phyloP scores from a whole-genome alignment of 345 rosid genomes.

The Chamaenerion angustifolium region DNA sequence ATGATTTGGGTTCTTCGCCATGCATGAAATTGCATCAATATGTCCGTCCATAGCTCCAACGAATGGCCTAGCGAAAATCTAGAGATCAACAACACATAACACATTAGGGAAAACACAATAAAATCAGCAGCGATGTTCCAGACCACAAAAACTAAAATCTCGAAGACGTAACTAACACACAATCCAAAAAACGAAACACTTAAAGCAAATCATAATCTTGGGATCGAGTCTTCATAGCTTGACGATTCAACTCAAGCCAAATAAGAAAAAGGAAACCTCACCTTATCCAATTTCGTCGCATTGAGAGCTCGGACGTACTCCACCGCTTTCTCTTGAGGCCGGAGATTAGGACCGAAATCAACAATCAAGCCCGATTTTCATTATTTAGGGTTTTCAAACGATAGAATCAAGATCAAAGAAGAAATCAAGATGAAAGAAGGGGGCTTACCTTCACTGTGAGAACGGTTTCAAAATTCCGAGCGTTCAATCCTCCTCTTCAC shows the following conservation, averaged over 20 bases:
- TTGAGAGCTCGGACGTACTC: constrained; percentile 82
- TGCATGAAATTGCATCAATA: constrained; percentile 65
- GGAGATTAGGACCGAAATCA: constrained; percentile 67
- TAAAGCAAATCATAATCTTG: neutral
- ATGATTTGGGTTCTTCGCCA: constrained; percentile 91
- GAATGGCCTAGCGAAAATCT: constrained; percentile 92
- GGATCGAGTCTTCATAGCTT: too few species aligned
- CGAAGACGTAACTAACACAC: too few species aligned
- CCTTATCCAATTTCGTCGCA: constrained; percentile 94
- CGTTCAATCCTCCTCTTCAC: too few species aligned
- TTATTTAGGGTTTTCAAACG: too few species aligned
- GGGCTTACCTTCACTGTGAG: too few species aligned
- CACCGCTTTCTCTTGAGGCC: constrained; percentile 71
- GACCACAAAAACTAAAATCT: neutral
- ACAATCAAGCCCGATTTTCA: too few species aligned
- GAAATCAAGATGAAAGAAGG: too few species aligned
- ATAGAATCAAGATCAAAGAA: too few species aligned
- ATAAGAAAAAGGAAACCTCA: neutral
- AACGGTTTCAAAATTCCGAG: too few species aligned
- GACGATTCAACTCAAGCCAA: too few species aligned
- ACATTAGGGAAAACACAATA: neutral
- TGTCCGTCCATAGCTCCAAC: constrained; percentile 97
- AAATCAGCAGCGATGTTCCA: neutral
- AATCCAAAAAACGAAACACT: too few species aligned
- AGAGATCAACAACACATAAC: neutral